Conservation (phyloP, 225 moss, liverwort and hornwort species). For the Sphagnum tenellum region DNA sequence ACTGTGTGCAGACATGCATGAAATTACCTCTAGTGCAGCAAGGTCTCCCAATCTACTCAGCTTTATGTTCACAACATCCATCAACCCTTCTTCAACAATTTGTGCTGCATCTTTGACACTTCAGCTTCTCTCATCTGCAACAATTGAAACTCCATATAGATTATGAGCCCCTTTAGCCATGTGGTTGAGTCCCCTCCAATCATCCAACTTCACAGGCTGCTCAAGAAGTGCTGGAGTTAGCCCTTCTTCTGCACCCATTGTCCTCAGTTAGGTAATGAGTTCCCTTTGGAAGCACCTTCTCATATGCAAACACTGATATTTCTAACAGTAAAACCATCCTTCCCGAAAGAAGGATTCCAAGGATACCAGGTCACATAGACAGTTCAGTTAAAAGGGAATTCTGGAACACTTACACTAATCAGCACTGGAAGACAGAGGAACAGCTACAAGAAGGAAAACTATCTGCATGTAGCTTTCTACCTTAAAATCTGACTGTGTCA, state of each 20-base stretch:
- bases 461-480: constrained; percentile 98
- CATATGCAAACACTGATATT: too few relatives aligned
- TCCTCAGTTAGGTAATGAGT: too few relatives aligned
- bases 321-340: too few relatives aligned
- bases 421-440: constrained; percentile 75
- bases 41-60: constrained; percentile 74
- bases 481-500: constrained; percentile 61
- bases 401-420: constrained; percentile 57
- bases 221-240: constrained; percentile 64
- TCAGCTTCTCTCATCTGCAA: constrained; percentile 90
- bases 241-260: constrained; percentile 37
- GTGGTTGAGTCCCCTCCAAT: constrained; percentile 66
- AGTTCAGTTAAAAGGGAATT: too few relatives aligned
- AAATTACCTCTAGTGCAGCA: constrained; percentile 50
- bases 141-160: constrained; percentile 59
- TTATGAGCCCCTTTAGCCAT: constrained; percentile 56
- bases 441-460: constrained; percentile 68
- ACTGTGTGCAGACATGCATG: too few relatives aligned
- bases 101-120: constrained; percentile 42
- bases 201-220: constrained; percentile 74
- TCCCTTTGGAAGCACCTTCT: too few relatives aligned
- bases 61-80: constrained; percentile 75
- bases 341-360: too few relatives aligned
- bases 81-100: constrained; percentile 52
- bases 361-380: too few relatives aligned